phyloP scores from a whole-genome alignment of 2,329 filamentous ascomycete species.

The Metarhizium humberi region DNA sequence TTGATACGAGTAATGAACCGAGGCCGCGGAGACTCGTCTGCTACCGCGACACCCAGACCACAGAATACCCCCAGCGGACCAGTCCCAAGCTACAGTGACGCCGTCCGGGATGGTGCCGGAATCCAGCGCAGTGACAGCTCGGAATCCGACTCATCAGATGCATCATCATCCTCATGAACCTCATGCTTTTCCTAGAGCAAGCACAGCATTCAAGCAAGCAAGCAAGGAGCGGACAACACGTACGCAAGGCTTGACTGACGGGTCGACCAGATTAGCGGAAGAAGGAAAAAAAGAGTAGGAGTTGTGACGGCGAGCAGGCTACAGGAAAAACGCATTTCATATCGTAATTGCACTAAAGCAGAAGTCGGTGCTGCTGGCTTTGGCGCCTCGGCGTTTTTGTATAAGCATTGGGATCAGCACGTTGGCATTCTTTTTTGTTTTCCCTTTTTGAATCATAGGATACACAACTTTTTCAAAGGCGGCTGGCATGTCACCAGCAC shows the following conservation, averaged over 20 bases:
- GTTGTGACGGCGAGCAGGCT: background rate
- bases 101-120: slow-evolving; percentile 44
- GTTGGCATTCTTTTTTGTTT: background rate
- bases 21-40: slow-evolving; percentile 40
- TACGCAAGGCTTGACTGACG: background rate
- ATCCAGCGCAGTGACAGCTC: slow-evolving; percentile 15
- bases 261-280: background rate
- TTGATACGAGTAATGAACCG: slow-evolving; percentile 42
- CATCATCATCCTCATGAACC: background rate
- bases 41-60: slow-evolving; percentile 23
- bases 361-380: slow-evolving; percentile 1
- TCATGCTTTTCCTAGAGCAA: background rate
- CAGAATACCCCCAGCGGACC: slow-evolving; percentile 38
- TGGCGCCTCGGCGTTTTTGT: slow-evolving; percentile 14
- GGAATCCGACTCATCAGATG: slow-evolving; percentile 8
- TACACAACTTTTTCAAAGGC: background rate
- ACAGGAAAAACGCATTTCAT: background rate
- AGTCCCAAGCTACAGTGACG: slow-evolving; percentile 76
- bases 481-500: background rate
- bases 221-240: background rate
- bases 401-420: slow-evolving; percentile 13
- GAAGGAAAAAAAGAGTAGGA: background rate
- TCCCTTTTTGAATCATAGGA: background rate
- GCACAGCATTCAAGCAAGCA: background rate
- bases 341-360: background rate